Conservation (phyloP, 2,329 filamentous ascomycete genomes). For the Arthrobotrys conoides region DNA sequence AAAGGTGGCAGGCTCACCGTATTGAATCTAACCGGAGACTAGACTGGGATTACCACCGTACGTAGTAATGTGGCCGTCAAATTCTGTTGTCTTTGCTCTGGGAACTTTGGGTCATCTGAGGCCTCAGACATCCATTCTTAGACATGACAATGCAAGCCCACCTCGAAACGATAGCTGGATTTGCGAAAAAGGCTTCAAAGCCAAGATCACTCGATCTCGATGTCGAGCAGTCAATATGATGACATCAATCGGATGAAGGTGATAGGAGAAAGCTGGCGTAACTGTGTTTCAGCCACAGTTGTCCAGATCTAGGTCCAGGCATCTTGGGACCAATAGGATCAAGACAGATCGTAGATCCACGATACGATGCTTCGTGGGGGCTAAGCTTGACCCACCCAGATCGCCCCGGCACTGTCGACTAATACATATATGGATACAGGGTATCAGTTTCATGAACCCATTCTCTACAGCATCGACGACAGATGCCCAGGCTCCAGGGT, state of each 20-base stretch:
- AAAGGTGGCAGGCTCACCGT: neutral
- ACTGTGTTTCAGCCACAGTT: slow-evolving; percentile 29
- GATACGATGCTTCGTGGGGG: neutral
- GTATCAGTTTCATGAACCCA: too few species aligned
- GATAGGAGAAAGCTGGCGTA: slow-evolving; percentile 10
- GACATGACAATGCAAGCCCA: neutral
- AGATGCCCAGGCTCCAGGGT: too few species aligned
- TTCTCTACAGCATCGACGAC: too few species aligned
- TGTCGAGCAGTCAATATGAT: neutral
- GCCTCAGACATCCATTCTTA: neutral
- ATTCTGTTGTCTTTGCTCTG: too few species aligned
- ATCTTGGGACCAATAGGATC: too few species aligned
- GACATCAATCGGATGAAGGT: slow-evolving; percentile 25
- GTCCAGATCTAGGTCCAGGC: slow-evolving; percentile 37
- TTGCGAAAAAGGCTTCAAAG: neutral
- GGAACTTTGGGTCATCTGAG: slow-evolving; percentile 6
- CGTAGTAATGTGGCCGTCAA: neutral
- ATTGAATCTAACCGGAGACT: neutral
- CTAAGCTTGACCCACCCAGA: too few species aligned
- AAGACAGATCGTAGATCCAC: neutral
- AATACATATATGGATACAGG: too few species aligned
- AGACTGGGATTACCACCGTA: neutral
- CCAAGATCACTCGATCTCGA: neutral
- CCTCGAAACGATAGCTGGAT: slow-evolving; percentile 1
- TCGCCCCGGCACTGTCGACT: too few species aligned